These are phyloP conservation scores for Dothideomycetidae sp. DNA, from an alignment of 2,329 filamentous ascomycete genomes.

Conservation along the genomic window DNA sequence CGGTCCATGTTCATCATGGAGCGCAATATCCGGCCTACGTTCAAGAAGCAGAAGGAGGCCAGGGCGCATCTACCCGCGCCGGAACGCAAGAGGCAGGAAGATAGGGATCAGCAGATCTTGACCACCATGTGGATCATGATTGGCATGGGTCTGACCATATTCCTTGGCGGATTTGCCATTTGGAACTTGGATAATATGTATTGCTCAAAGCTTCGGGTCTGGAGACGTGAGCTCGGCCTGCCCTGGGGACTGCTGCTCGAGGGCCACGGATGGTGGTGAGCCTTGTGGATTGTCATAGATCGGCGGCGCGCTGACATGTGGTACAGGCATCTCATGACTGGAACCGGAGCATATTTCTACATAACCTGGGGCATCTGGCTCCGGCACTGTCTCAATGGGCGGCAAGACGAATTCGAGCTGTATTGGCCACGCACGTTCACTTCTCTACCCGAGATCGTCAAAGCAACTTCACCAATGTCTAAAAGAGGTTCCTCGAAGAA, in stretches of 20 bases:
- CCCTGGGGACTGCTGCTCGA: conserved; percentile 69
- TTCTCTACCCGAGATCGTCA: conserved; percentile 40
- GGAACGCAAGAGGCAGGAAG: conserved; percentile 36
- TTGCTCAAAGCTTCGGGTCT: conserved; percentile 49
- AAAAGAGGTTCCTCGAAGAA: conserved; percentile 23
- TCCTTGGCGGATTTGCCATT: conserved; percentile 59
- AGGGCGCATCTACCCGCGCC: conserved; percentile 17
- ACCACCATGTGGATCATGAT: conserved; percentile 67
- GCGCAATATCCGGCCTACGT: conserved; percentile 44
- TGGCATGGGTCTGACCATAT: conserved; percentile 50
- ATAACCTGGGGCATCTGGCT: conserved; percentile 76
- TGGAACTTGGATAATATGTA: conserved; percentile 72
- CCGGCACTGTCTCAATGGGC: conserved; percentile 58
- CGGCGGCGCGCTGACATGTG: background rate
- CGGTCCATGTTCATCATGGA: conserved; percentile 70
- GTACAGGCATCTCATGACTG: conserved; percentile 62
- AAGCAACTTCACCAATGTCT: conserved; percentile 11
- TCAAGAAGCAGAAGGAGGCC: conserved; percentile 30
- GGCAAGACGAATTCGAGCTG: conserved; percentile 56
- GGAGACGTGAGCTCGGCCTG: conserved; percentile 54
- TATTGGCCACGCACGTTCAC: conserved; percentile 51
- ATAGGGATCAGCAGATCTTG: conserved; percentile 43
- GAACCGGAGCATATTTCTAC: conserved; percentile 69
- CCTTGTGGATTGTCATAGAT: conserved; percentile 7
- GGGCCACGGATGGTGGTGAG: conserved; percentile 58